Conservation (phyloP, 306 rosid genomes). For the Ammopiptanthus mongolicus region DNA sequence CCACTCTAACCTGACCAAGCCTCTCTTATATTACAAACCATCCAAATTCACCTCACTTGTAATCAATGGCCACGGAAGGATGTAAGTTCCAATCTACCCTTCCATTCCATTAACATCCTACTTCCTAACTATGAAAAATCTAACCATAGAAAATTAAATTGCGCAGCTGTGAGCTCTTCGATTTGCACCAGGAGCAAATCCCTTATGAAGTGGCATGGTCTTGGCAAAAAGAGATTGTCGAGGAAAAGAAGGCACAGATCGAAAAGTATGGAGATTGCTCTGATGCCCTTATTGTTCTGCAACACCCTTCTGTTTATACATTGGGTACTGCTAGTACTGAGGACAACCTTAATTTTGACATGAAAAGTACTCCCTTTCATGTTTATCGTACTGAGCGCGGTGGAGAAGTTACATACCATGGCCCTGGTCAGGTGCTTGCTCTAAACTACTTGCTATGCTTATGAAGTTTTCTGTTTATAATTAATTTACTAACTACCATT, state of each 20-base stretch:
- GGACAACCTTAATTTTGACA: slow-evolving; percentile 31
- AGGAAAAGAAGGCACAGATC: slow-evolving; percentile 31
- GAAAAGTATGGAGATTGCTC: slow-evolving; percentile 28
- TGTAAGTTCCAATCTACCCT: slow-evolving; percentile 27
- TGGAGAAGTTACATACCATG: slow-evolving; percentile 50
- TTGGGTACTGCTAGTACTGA: slow-evolving; percentile 28
- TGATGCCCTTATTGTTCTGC: slow-evolving; percentile 34
- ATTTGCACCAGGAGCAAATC: slow-evolving; percentile 49
- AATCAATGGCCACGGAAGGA: background rate
- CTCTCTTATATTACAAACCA: slow-evolving; percentile 10
- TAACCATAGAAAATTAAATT: background rate
- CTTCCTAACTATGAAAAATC: background rate
- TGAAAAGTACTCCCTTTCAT: slow-evolving; percentile 34
- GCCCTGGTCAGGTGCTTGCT: slow-evolving; percentile 48
- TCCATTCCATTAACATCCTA: background rate
- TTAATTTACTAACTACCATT: background rate
- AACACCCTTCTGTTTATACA: slow-evolving; percentile 37
- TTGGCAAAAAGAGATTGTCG: slow-evolving; percentile 38
- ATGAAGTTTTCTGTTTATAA: background rate
- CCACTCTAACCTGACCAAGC: background rate
- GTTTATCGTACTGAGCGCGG: slow-evolving; percentile 45
- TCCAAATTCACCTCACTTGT: background rate
- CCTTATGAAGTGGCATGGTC: slow-evolving; percentile 55
- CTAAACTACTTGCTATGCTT: background rate
- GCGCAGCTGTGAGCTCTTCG: slow-evolving; percentile 66